Base-by-base conservation (phyloP, 2,329 filamentous ascomycete genomes). In the Colletotrichum sp. region DNA sequence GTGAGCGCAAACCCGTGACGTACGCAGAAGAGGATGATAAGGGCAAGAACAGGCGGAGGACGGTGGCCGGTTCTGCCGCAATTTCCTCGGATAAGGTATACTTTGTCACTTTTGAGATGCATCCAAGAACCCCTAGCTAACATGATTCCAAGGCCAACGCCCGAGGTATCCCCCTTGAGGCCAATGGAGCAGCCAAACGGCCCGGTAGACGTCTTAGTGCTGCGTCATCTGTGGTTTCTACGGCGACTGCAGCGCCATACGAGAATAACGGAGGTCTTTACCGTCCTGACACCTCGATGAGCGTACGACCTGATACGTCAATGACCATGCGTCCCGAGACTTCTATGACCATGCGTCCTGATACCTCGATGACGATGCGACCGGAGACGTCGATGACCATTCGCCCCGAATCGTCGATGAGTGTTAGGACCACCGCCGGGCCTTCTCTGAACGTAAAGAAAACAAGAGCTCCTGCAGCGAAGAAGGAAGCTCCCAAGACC, bases 1-100 rank as follows among this genome's bases (percentile, higher is more conserved):
- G 96, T 36, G 92, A 93, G 72, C 91, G 95, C 76, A 95, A 93
- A 69, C 85, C 90, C 6, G 58, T 63, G 28, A 85, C 88, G n/a
- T 87, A 89, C 12, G 89, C 90, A 66, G 88, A 88, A 48, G 86
- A 88, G 24, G 80, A 84, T 7, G 85, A 86, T 34, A 82, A 78
- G 80, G 60, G 78, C 10, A 87, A 86, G 78, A 87, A 86, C 78
- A 89, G 93, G 36, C 87, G 94, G 70, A 93, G 88, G 77, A 95
- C 93, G 1, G 90, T 93, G 60, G 90, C 88, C 32, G 89, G 89
- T 32, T 82, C 89, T 2, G 83, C 85, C n/a, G 85, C 87, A 43
- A 79, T 90, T 9, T 84, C 87, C 52, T 83, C 82, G 16, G 86
- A 88, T 26, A 88, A 87, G 82, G 87, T 86, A 80, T 61, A 28